Evolutionary conservation across 345 rosid species (phyloP), one percentile per base, ranked within the genome.

Genomic region (Syzygium aromaticum): DNA sequence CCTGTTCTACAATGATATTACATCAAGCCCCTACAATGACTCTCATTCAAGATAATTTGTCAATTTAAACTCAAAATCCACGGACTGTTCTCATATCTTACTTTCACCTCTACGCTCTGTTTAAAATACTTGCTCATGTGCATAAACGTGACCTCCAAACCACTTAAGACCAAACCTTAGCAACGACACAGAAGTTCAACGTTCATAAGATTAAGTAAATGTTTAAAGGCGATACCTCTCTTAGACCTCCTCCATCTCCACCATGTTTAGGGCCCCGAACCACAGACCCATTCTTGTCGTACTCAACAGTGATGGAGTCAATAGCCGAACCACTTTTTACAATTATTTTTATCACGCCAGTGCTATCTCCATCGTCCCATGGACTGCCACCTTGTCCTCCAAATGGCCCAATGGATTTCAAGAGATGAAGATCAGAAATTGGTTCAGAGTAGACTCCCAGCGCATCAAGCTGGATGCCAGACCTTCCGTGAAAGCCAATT

Each of bases 161-260:
- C 25, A 54, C 25, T 0, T 21, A 3, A 0, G 21, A 0, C 23
- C 57, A 21, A 54, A 21, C 57, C 25, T 21, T 54, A 7, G 2
- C 57, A 21, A 21, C 25, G 17, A 21, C 23, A 23, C 23, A 0
- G 25, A 54, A 21, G 57, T 21, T 7, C 0, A 3, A 54, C 11
- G 11, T 0, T 9, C 2, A 56, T 56, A 9, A 56, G 12, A 56
- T 56, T 0, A 9, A 0, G 6, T 3, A 4, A 8, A 23, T 0
- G n/a, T 4, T n/a, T 56, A 0, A 57, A 23, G 28, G n/a, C 28
- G 14, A 4, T 25, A 23, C 63, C 63, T 57, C 0, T 25, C 0
- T 6, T 23, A 9, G 3, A 53, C 4, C 3, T 57, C 28, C 28
- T 11, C 14, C 14, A 57, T 57, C 28, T 85, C 64, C 3, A 0